These are phyloP conservation scores for Marasmius tenuissimus DNA, from an alignment of 1,284 basidiomycete species.

Conservation along the genomic window DNA sequence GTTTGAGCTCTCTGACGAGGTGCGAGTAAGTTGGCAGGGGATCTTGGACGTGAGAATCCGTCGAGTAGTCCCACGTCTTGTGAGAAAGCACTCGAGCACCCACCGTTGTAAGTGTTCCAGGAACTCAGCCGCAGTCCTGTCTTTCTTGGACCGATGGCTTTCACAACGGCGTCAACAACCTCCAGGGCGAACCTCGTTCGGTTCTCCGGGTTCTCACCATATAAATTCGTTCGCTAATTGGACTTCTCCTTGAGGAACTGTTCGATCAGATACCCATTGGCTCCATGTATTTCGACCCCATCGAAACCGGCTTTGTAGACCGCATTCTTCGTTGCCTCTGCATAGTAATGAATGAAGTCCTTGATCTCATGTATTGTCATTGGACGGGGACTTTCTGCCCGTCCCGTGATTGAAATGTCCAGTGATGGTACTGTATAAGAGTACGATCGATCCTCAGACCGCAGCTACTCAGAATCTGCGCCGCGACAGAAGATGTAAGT, in stretches of 20 bases:
- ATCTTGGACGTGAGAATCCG: slow-evolving; percentile 35
- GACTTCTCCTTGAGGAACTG: slow-evolving; percentile 35
- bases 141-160: slow-evolving; percentile 31
- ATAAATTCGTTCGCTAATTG: slow-evolving; percentile 49
- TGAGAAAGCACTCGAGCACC: background rate
- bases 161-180: slow-evolving; percentile 34
- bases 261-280: slow-evolving; percentile 37
- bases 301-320: slow-evolving; percentile 27
- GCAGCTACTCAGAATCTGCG: slow-evolving; percentile 29
- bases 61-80: background rate
- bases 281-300: slow-evolving; percentile 30
- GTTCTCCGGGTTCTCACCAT: slow-evolving; percentile 48
- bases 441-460: slow-evolving; percentile 16
- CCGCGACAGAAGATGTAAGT: slow-evolving; percentile 43
- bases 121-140: slow-evolving; percentile 54
- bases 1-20: slow-evolving; percentile 28
- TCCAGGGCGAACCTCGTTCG: slow-evolving; percentile 38
- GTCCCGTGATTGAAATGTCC: slow-evolving; percentile 12
- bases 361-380: slow-evolving; percentile 34
- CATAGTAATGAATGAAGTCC: slow-evolving; percentile 31
- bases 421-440: slow-evolving; percentile 15
- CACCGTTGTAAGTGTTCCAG: slow-evolving; percentile 42
- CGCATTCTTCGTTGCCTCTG: slow-evolving; percentile 33
- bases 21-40: slow-evolving; percentile 42
- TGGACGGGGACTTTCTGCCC: slow-evolving; percentile 14